Conservation (phyloP, 176 grass and related monocot genomes). For the Oryza australiensis region DNA sequence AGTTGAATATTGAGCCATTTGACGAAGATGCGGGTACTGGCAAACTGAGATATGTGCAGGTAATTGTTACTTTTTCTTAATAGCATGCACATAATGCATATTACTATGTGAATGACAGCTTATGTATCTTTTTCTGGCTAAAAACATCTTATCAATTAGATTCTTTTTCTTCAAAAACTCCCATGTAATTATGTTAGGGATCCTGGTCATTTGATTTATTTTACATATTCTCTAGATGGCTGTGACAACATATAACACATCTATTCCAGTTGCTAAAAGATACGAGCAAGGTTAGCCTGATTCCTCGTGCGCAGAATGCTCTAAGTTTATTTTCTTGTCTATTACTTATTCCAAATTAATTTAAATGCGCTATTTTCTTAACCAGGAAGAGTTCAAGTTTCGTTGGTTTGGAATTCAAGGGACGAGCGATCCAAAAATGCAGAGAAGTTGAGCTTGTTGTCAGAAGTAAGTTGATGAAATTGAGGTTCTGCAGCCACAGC, state of each 20-base stretch:
- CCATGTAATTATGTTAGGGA: not conserved
- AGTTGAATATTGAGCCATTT: slow-evolving; percentile 84
- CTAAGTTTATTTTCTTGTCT: not conserved
- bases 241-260: slow-evolving; percentile 95
- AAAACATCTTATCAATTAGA: not conserved
- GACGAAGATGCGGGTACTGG: slow-evolving; percentile 75
- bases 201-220: slow-evolving; percentile 13
- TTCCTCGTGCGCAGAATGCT: not conserved
- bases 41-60: slow-evolving; percentile 93
- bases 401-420: slow-evolving; percentile 94
- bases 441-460: slow-evolving; percentile 69
- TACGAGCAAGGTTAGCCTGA: slow-evolving; percentile 72
- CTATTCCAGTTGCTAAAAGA: slow-evolving; percentile 73
- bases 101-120: slow-evolving; percentile 2
- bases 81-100: slow-evolving; percentile 15
- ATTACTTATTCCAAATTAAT: slow-evolving; percentile 19
- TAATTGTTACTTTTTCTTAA: slow-evolving; percentile 51
- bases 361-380: slow-evolving; percentile 21
- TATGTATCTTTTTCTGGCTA: not conserved
- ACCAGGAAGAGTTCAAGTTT: slow-evolving; percentile 91
- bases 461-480: slow-evolving; percentile 63
- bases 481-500: slow-evolving; percentile 14
- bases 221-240: slow-evolving; percentile 63
- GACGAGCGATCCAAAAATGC: slow-evolving; percentile 68
- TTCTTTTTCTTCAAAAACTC: not conserved